phyloP scores from a whole-genome alignment of 495 filamentous ascomycete genomes.

The Thozetella sp. region DNA sequence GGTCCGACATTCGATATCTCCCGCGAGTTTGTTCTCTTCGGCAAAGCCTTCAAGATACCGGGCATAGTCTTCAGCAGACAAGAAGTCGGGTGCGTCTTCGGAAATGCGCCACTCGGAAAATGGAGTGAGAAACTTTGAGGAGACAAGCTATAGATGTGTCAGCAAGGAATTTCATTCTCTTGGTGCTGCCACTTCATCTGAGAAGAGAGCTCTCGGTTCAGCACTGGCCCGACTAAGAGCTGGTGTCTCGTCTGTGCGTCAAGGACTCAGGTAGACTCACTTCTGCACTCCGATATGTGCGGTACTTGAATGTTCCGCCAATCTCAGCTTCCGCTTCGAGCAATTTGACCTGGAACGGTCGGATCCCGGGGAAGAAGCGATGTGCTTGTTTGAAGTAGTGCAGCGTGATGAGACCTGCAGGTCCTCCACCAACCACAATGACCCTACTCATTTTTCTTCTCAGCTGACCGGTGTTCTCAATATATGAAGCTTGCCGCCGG shows the following conservation, averaged over 20 bases:
- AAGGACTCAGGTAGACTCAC: background rate
- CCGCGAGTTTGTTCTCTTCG: background rate
- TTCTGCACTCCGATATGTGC: background rate
- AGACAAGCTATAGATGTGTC: conserved; percentile 22
- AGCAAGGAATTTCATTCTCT: background rate
- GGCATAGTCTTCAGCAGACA: conserved; percentile 19
- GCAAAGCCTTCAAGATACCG: conserved; percentile 20
- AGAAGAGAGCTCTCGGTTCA: background rate
- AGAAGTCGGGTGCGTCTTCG: conserved; percentile 24
- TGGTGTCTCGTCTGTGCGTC: too few relatives aligned
- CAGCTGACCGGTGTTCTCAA: background rate
- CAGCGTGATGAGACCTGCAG: background rate
- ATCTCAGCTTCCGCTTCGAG: background rate
- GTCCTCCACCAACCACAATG: background rate
- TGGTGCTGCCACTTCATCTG: background rate
- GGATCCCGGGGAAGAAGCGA: background rate
- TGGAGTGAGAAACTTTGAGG: conserved; percentile 30
- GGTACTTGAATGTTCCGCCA: background rate
- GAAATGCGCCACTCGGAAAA: conserved; percentile 30
- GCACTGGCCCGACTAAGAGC: too few relatives aligned
- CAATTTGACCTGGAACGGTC: background rate
- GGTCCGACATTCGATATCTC: conserved; percentile 4
- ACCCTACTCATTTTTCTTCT: background rate
- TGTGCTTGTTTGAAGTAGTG: background rate
- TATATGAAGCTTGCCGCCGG: too few relatives aligned